Conservation (phyloP, 179 eudicot species). For the Amaranthus tricolor region DNA sequence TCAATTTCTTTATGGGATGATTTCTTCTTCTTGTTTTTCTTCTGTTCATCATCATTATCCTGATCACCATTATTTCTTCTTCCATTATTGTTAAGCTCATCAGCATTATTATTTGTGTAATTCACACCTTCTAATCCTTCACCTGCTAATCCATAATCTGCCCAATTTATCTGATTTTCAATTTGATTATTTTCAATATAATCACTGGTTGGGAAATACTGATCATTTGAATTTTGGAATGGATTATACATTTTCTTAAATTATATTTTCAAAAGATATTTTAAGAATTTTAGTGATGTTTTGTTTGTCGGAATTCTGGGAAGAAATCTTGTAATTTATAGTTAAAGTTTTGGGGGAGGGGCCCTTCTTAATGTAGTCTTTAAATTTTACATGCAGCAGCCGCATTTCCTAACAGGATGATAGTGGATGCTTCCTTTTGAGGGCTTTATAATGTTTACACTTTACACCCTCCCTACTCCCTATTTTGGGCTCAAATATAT, state of each 20-base stretch:
- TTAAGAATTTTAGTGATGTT: too few species aligned
- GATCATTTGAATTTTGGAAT: slow-evolving; percentile 11
- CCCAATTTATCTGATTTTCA: slow-evolving; percentile 18
- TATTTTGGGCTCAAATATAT: too few species aligned
- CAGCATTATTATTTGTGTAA: neutral
- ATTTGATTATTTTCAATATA: slow-evolving; percentile 14
- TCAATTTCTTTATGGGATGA: slow-evolving; percentile 37
- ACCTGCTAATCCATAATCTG: slow-evolving; percentile 7
- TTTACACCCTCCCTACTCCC: too few species aligned
- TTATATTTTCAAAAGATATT: neutral
- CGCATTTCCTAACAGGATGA: too few species aligned
- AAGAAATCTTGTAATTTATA: too few species aligned
- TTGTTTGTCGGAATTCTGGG: too few species aligned
- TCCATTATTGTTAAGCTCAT: too few species aligned
- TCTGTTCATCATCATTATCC: slow-evolving; percentile 20
- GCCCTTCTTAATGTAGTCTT: too few species aligned
- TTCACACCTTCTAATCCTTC: slow-evolving; percentile 7
- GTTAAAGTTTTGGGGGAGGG: too few species aligned
- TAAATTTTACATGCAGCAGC: too few species aligned
- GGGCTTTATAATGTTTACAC: too few species aligned
- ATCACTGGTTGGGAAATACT: slow-evolving; percentile 16
- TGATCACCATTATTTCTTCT: neutral
- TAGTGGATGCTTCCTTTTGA: too few species aligned
- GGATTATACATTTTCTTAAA: slow-evolving; percentile 23
- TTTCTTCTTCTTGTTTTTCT: slow-evolving; percentile 8